These are phyloP conservation scores for Gentiana macrophylla DNA, from an alignment of 257 asterid species.

Conservation along the genomic window DNA sequence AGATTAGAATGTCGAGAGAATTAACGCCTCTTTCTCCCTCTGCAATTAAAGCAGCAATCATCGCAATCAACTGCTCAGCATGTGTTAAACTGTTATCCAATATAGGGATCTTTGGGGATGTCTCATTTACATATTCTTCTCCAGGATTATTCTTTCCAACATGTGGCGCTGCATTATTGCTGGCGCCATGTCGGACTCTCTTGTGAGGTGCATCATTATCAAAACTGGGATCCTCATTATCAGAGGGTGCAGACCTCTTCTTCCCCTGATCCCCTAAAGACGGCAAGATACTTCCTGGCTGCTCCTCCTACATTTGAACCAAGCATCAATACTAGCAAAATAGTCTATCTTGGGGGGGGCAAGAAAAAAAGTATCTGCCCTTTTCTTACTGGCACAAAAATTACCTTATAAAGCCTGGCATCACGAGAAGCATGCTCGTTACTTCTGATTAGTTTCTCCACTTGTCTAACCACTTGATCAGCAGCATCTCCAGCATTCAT, in stretches of 20 bases:
- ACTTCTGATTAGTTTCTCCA: constrained; percentile 72
- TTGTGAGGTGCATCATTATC: constrained; percentile 35
- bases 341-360: not conserved
- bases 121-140: constrained; percentile 50
- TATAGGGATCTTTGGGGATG: constrained; percentile 37
- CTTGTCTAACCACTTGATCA: constrained; percentile 85
- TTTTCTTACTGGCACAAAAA: constrained; percentile 3
- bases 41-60: constrained; percentile 92
- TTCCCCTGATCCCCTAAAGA: constrained; percentile 44
- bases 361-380: not conserved
- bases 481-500: constrained; percentile 99
- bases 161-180: constrained; percentile 24
- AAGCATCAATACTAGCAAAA: not conserved
- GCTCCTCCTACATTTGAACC: constrained; percentile 51
- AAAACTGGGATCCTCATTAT: constrained; percentile 45
- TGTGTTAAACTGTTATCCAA: constrained; percentile 50
- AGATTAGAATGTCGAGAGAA: constrained; percentile 76
- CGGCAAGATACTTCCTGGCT: constrained; percentile 36
- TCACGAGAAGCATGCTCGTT: constrained; percentile 83
- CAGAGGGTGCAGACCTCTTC: constrained; percentile 56
- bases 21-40: constrained; percentile 95
- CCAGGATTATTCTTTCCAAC: constrained; percentile 38
- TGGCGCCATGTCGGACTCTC: constrained; percentile 52
- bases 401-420: constrained; percentile 62
- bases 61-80: constrained; percentile 77